A percentile compares a stretch with the other conserved stretches of the same genome.
Evolutionary conservation across 2,329 filamentous ascomycete genomes (phyloP).

Genomic region (Nakataea oryzae): DNA sequence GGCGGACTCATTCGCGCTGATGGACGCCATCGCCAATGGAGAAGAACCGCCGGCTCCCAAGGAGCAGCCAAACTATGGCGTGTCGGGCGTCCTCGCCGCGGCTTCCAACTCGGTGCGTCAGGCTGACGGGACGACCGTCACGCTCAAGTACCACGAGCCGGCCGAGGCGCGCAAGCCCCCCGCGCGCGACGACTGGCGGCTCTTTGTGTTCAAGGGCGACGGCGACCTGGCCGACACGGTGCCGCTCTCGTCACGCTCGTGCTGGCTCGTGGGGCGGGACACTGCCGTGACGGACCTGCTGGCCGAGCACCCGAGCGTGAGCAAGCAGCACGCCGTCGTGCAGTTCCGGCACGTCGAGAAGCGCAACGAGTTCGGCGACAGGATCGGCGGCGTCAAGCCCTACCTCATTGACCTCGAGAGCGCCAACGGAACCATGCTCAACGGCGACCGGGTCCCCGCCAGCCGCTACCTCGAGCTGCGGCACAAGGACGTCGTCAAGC

Average conservation of each 20-base stretch:
- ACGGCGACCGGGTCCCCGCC: slow-evolving; percentile 61
- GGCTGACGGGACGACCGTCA: slow-evolving; percentile 61
- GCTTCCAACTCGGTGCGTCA: slow-evolving; percentile 72
- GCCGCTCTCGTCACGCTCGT: slow-evolving; percentile 64
- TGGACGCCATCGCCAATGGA: slow-evolving; percentile 27
- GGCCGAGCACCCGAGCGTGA: slow-evolving; percentile 84
- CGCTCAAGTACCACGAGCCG: slow-evolving; percentile 94
- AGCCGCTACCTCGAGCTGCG: slow-evolving; percentile 78
- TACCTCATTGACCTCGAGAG: slow-evolving; percentile 93
- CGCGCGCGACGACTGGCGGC: slow-evolving; percentile 67
- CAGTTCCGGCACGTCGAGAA: slow-evolving; percentile 84
- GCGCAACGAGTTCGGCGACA: slow-evolving; percentile 79
- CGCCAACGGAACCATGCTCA: slow-evolving; percentile 79
- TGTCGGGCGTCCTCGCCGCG: slow-evolving; percentile 73
- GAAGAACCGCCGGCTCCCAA: slow-evolving; percentile 38
- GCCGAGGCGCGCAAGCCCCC: slow-evolving; percentile 84
- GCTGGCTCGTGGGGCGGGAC: slow-evolving; percentile 86
- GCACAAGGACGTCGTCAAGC: slow-evolving; percentile 80
- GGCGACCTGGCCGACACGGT: slow-evolving; percentile 69
- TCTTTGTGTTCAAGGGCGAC: slow-evolving; percentile 84
- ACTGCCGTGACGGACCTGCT: slow-evolving; percentile 68
- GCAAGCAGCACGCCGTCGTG: slow-evolving; percentile 90
- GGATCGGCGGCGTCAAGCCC: slow-evolving; percentile 66
- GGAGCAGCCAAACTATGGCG: slow-evolving; percentile 79
- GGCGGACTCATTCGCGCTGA: slow-evolving; percentile 46